Base-by-base conservation (phyloP, 108 stramenopile species). In the Discostella pseudostelligera region DNA sequence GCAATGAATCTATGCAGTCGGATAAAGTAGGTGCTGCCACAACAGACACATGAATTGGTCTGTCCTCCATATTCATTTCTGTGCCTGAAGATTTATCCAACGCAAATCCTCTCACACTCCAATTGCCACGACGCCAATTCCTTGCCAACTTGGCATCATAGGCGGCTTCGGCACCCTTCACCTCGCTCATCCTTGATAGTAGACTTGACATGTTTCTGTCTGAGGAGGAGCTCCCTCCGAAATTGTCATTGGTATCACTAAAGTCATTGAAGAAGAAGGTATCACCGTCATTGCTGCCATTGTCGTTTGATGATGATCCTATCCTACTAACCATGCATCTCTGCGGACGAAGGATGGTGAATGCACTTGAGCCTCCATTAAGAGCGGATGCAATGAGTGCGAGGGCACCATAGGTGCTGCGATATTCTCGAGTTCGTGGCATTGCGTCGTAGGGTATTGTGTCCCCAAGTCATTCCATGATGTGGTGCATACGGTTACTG, bases 101-200 rank as follows among this genome's bases (percentile, higher is more conserved):
- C 10, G 59, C 50, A 56, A 80, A 80, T 21, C 79, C 79, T 20
- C 79, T 59, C 8, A 80, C 79, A 39, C 62, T 59, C 79, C 79
- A 80, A 35, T 80, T 80, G 1, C 79, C 79, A 13, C 64, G 45
- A 20, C 72, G 63, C 79, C 79, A 80, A 65, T 80, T 80, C 32
- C 53, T 65, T 7, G 70, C 69, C 32, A 80, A 39, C 47, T 66
- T 76, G 5, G 74, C 69, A 42, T 77, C 76, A 24, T 70, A 65
- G 2, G 68, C 63, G 22, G 59, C 68, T 65, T 77, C 76, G 49
- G 47, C 36, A 13, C 50, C 59, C 45, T 55, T 62, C 1, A 65
- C 65, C 14, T 77, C 45, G 46, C 39, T 56, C 58, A 77, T 77
- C 22, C 67, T 61, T 11, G 69, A 60, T 53, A 76, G 67, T 13